These are phyloP conservation scores for Trichoderma semiorbis DNA, from an alignment of 2,329 filamentous ascomycete species.

Conservation along the genomic window DNA sequence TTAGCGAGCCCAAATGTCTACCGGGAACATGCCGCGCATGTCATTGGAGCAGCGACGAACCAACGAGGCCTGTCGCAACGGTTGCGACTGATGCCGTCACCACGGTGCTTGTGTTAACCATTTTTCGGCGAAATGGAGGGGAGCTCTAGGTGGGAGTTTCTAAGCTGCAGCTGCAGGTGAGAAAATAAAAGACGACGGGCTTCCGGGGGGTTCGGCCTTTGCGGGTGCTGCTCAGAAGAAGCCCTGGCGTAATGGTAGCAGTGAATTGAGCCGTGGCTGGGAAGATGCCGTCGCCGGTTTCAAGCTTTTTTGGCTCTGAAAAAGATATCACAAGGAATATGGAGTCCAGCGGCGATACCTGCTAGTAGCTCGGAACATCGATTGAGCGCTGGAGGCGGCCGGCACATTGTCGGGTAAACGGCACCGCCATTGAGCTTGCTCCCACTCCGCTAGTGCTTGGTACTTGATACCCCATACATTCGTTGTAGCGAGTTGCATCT, in stretches of 20 bases:
- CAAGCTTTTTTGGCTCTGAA: neutral
- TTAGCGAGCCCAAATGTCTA: constrained; percentile 22
- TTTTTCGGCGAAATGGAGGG: constrained; percentile 24
- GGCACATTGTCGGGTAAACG: constrained; percentile 25
- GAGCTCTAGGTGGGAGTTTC: neutral
- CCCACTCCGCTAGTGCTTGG: neutral
- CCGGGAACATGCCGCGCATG: neutral
- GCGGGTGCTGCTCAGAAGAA: neutral
- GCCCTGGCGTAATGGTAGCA: neutral
- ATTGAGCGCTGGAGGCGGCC: constrained; percentile 19
- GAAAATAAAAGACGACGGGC: constrained; percentile 12
- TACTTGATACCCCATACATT: neutral
- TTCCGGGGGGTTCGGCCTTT: neutral
- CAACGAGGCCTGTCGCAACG: constrained; percentile 56
- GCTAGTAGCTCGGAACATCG: constrained; percentile 21
- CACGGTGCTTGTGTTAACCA: constrained; percentile 52
- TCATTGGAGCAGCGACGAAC: constrained; percentile 37
- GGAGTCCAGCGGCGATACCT: constrained; percentile 12
- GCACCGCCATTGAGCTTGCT: neutral
- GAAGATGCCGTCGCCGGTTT: constrained; percentile 12
- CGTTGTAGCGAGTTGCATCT: neutral
- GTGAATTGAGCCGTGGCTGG: constrained; percentile 5
- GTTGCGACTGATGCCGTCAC: constrained; percentile 61
- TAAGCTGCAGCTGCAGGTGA: constrained; percentile 2
- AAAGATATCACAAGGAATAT: constrained; percentile 17